Conservation (phyloP, 2,329 filamentous ascomycete species). For the Epichloe bromicola region DNA sequence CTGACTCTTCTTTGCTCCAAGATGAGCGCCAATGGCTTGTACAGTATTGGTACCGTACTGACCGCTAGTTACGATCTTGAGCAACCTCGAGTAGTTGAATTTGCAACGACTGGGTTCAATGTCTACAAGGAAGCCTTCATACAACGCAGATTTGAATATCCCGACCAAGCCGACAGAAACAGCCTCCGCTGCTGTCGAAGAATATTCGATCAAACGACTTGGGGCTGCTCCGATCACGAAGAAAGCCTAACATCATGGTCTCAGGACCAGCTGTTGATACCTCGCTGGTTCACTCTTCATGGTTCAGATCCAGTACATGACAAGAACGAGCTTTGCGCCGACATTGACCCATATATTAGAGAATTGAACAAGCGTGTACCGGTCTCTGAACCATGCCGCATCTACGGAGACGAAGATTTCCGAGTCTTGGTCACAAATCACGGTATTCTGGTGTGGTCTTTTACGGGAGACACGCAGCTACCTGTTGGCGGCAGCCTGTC, state of each 20-base stretch:
- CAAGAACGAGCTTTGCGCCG: background rate
- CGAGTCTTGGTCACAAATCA: background rate
- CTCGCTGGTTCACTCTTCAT: background rate
- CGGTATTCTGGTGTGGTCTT: constrained; percentile 1
- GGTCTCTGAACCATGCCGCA: background rate
- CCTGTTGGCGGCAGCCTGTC: background rate
- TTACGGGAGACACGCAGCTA: background rate
- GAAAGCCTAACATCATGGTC: constrained; percentile 1
- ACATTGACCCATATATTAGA: background rate
- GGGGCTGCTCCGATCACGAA: background rate
- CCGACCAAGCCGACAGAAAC: background rate
- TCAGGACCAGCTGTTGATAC: background rate
- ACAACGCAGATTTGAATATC: background rate
- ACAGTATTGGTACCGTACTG: constrained; percentile 1
- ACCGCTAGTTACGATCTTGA: background rate
- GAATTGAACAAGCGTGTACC: background rate
- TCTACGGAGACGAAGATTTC: constrained; percentile 3
- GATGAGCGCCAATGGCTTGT: constrained; percentile 3
- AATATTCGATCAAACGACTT: background rate
- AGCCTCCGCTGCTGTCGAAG: background rate
- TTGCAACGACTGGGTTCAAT: constrained; percentile 2
- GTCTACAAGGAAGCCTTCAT: constrained; percentile 3
- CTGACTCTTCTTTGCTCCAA: background rate
- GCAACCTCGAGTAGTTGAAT: background rate
- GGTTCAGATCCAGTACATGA: too few relatives aligned